Evolutionary conservation across 1,284 basidiomycete species (phyloP).

Genomic region (Leccinum solheimii): DNA sequence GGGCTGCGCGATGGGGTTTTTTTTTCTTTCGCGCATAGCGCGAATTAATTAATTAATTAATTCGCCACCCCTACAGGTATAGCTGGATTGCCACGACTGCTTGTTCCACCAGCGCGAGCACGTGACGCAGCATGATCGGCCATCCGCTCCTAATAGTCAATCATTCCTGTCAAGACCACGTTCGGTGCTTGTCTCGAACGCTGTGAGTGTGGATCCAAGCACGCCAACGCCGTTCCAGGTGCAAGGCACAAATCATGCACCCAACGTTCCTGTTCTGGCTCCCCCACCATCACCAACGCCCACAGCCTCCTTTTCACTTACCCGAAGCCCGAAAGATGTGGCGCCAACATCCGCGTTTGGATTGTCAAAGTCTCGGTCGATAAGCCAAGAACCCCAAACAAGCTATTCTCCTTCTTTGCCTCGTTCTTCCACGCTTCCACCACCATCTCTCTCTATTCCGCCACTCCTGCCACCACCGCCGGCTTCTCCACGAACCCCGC

Average conservation of each 20-base stretch:
- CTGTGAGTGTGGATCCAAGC: neutral
- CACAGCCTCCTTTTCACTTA: constrained; percentile 1
- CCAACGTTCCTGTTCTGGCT: constrained; percentile 11
- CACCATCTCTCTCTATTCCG: constrained; percentile 23
- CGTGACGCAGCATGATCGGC: too few species aligned
- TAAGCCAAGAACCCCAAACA: constrained; percentile 5
- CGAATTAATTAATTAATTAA: too few species aligned
- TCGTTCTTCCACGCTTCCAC: constrained; percentile 14
- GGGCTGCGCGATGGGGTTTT: too few species aligned
- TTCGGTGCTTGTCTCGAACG: neutral
- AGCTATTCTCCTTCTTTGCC: constrained; percentile 10
- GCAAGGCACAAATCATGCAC: neutral
- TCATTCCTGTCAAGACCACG: neutral
- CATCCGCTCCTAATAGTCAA: neutral
- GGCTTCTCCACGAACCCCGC: constrained; percentile 34
- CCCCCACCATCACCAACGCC: constrained; percentile 22
- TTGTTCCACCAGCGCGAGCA: too few species aligned
- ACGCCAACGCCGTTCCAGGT: neutral
- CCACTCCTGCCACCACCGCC: constrained; percentile 35
- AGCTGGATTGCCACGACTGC: too few species aligned
- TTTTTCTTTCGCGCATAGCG: too few species aligned
- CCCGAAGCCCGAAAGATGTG: constrained; percentile 10
- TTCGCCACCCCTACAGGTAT: too few species aligned
- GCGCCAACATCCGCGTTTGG: neutral
- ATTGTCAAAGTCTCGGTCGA: constrained; percentile 1